phyloP scores from a whole-genome alignment of 305 asterid genomes.

The Fraxinus ornus region DNA sequence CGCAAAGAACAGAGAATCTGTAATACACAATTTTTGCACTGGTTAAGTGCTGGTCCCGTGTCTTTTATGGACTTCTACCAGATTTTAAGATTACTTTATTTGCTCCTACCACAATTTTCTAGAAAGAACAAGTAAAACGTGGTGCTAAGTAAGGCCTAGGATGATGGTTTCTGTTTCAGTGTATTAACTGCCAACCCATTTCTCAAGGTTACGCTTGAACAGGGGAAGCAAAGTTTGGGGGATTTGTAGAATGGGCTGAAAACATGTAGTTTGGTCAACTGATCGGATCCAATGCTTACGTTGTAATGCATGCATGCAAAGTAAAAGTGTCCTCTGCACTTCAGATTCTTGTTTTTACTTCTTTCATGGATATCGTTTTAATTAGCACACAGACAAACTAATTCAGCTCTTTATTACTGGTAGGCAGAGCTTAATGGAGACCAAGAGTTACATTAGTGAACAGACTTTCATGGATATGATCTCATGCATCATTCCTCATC shows the following conservation, averaged over 20 bases:
- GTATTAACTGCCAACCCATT: slow-evolving; percentile 5
- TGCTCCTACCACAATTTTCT: not conserved
- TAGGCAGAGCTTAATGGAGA: not conserved
- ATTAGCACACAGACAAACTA: not conserved
- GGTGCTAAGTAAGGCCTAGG: not conserved
- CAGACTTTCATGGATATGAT: not conserved
- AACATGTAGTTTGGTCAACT: not conserved
- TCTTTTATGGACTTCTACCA: not conserved
- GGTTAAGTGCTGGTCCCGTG: not conserved
- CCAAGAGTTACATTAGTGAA: not conserved
- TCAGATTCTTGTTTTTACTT: not conserved
- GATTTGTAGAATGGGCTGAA: not conserved
- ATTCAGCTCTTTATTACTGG: not conserved
- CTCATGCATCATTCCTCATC: not conserved
- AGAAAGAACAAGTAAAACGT: not conserved
- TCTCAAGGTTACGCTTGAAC: not conserved
- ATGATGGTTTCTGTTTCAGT: not conserved
- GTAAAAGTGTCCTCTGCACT: not conserved
- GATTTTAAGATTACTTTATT: not conserved
- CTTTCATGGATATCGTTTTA: not conserved
- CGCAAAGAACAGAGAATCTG: not conserved
- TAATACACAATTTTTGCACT: not conserved
- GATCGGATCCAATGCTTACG: not conserved
- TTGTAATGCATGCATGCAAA: not conserved
- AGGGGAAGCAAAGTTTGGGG: not conserved